Evolutionary conservation across 495 filamentous ascomycete genomes (phyloP).

Genomic region (Daldinia concentrica): DNA sequence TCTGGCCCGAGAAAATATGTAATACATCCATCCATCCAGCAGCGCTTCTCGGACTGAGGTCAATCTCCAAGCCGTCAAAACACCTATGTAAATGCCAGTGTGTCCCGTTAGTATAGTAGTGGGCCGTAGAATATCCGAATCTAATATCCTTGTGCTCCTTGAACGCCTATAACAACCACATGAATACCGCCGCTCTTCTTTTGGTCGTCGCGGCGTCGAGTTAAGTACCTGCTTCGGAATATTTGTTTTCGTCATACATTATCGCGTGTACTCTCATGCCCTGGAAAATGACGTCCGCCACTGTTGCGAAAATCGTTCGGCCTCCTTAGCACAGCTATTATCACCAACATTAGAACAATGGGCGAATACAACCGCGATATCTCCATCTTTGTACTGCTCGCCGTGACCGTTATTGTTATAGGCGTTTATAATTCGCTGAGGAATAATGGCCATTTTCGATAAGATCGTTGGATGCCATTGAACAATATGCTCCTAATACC

Average conservation of each 20-base stretch:
- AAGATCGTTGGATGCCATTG: conserved; percentile 99
- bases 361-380: conserved; percentile 80
- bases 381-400: conserved; percentile 79
- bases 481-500: conserved; percentile 81
- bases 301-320: conserved; percentile 55
- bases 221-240: conserved; percentile 25
- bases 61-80: conserved; percentile 43
- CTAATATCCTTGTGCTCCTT: conserved; percentile 29
- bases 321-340: conserved; percentile 75
- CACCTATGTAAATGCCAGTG: conserved; percentile 48
- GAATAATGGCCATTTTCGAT: conserved; percentile 83
- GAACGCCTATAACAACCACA: conserved; percentile 34
- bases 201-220: conserved; percentile 24
- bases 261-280: conserved; percentile 30
- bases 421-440: conserved; percentile 81
- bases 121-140: conserved; percentile 38
- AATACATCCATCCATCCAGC: conserved; percentile 35
- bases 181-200: conserved; percentile 15
- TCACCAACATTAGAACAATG: conserved; percentile 68
- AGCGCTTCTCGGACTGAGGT: conserved; percentile 15
- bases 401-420: conserved; percentile 61
- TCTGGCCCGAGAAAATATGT: conserved; percentile 22
- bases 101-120: conserved; percentile 33
- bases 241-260: conserved; percentile 29
- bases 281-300: conserved; percentile 57